Base-by-base conservation (phyloP, 2,329 filamentous ascomycete species). In the Neonectria neomacrospora region DNA sequence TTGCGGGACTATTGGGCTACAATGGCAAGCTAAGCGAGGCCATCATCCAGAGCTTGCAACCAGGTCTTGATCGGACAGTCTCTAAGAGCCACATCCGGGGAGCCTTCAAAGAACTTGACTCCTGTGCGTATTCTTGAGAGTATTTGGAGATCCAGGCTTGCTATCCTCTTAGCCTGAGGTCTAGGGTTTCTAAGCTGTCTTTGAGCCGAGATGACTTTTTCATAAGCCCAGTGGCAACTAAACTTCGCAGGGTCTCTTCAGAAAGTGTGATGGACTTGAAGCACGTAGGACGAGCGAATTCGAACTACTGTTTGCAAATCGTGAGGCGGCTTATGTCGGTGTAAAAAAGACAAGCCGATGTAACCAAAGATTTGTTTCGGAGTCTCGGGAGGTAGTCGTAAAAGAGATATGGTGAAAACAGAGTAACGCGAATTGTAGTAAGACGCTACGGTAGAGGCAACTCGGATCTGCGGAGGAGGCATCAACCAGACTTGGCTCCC, bases 241-340 rank as follows among this genome's bases (percentile, higher is more conserved):
- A 4, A 14, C 6, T 48, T 32, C 42, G 47, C 22, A 71, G 50
- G 9, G 30, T 54, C 23, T 68, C 39, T 34, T 37, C 45, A 23
- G 50, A 62, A 32, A 68, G 45, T 5, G 47, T 48, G 39, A 67
- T 45, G 20, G 8, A 22, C 34, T 60, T 64, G 37, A 51, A 62
- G 42, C 34, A 67, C 26, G 45, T 41, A 16, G 54, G 58, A 42
- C 42, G 66, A 48, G 70, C 67, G 47, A 64, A 67, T 54, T 63
- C 64, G 44, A 66, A 51, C 68, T 67, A 71, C 26, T 58, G 61
- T 42, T 70, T 70, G 62, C 63, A 64, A 44, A 72, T 39, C 10
- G 64, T 61, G 16, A 71, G 66, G 23, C 66, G 69, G 5, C 50
- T 11, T 23, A 65, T 1, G 30, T 71, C 59, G 51, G 1, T 48